Evolutionary conservation across 768 basidiomycete genomes (phyloP).

Genomic region (Amanita exitialis): DNA sequence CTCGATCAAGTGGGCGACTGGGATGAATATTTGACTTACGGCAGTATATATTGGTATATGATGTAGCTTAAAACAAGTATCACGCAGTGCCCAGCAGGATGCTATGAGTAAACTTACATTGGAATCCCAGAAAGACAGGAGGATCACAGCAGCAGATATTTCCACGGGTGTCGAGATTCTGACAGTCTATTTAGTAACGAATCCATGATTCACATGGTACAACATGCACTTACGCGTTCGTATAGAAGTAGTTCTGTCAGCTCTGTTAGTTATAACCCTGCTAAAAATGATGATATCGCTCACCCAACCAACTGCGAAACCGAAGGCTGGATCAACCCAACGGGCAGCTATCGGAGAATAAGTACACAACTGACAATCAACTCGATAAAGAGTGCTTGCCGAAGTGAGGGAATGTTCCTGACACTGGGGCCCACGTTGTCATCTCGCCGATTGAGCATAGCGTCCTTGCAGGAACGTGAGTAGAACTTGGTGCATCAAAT

Average conservation of each 20-base stretch:
- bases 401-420: slow-evolving; percentile 71
- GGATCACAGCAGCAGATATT: slow-evolving; percentile 59
- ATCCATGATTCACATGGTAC: background rate
- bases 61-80: slow-evolving; percentile 20
- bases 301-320: slow-evolving; percentile 49
- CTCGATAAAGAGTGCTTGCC: slow-evolving; percentile 21
- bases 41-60: slow-evolving; percentile 51
- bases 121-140: slow-evolving; percentile 66
- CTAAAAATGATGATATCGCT: slow-evolving; percentile 8
- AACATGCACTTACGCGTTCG: slow-evolving; percentile 21
- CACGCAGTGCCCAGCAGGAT: background rate
- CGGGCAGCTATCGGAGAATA: slow-evolving; percentile 27
- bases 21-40: slow-evolving; percentile 11
- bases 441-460: slow-evolving; percentile 67
- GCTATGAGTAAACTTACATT: slow-evolving; percentile 27
- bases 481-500: background rate
- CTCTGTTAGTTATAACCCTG: background rate
- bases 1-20: background rate
- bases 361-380: background rate
- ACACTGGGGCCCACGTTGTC: slow-evolving; percentile 73
- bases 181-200: background rate
- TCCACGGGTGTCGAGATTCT: slow-evolving; percentile 67
- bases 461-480: slow-evolving; percentile 23
- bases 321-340: slow-evolving; percentile 51
- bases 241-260: slow-evolving; percentile 31